These are phyloP conservation scores for Nasturtium officinale DNA, from an alignment of 345 rosid genomes.

Conservation along the genomic window DNA sequence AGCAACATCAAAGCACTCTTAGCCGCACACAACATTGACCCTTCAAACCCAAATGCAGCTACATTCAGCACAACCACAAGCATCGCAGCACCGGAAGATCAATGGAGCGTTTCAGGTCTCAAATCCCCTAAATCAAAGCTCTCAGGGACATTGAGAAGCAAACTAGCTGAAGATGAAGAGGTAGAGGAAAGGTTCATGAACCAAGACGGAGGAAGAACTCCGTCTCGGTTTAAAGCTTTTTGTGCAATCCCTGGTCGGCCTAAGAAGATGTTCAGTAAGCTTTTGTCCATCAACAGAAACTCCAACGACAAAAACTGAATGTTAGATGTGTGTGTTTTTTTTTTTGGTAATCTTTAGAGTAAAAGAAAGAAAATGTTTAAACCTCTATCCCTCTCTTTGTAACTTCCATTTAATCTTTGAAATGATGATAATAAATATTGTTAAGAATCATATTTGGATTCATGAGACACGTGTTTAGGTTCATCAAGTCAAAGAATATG, in stretches of 20 bases:
- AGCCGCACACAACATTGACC: conserved; percentile 69
- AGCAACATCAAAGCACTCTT: conserved; percentile 86
- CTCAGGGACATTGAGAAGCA: conserved; percentile 75
- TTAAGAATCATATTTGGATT: conserved; percentile 8
- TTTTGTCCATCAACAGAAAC: conserved; percentile 59
- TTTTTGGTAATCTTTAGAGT: conserved; percentile 36
- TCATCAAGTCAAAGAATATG: conserved; percentile 19
- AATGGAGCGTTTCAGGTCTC: conserved; percentile 95
- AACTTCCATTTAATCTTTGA: conserved; percentile 33
- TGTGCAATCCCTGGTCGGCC: conserved; percentile 73
- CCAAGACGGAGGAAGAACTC: conserved; percentile 62
- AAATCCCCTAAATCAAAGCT: conserved; percentile 70
- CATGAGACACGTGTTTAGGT: conserved; percentile 25
- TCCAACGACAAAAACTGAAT: conserved; percentile 44
- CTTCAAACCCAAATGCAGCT: conserved; percentile 62
- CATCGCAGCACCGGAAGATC: conserved; percentile 66
- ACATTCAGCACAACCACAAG: conserved; percentile 70
- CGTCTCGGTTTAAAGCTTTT: conserved; percentile 70
- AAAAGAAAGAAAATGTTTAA: conserved; percentile 28
- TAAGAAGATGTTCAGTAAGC: conserved; percentile 63
- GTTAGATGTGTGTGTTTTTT: not conserved
- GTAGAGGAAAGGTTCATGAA: conserved; percentile 60
- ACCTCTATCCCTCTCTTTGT: not conserved
- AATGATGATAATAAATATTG: conserved; percentile 27
- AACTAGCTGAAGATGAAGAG: conserved; percentile 77